Conservation (phyloP, 2,329 filamentous ascomycete genomes). For the Calycina herbarum region DNA sequence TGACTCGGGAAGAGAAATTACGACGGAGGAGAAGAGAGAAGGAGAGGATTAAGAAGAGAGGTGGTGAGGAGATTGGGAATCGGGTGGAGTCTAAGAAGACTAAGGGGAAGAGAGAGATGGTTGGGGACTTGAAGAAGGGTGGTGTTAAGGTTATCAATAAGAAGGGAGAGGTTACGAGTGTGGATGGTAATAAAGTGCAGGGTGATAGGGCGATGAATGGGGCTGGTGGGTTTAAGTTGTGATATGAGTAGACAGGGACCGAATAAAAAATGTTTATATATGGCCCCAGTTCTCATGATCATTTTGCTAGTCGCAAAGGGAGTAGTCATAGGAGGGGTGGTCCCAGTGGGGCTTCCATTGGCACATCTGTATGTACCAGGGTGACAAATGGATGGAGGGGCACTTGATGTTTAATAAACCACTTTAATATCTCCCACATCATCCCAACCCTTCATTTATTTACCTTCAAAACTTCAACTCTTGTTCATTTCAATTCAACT, state of each 20-base stretch:
- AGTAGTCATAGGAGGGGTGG: not conserved
- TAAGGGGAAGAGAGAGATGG: conserved; percentile 51
- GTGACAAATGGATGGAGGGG: not conserved
- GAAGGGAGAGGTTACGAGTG: conserved; percentile 80
- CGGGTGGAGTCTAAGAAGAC: conserved; percentile 59
- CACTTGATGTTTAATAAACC: not conserved
- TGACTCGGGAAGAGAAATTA: conserved; percentile 82
- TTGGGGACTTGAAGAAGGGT: conserved; percentile 69
- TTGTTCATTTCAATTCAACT: not conserved
- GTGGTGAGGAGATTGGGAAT: conserved; percentile 48
- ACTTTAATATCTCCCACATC: not conserved
- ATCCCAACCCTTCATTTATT: not conserved
- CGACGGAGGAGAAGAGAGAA: conserved; percentile 77
- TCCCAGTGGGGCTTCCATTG: not conserved
- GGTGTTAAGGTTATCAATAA: conserved; percentile 90
- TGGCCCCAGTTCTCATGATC: not conserved
- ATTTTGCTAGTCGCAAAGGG: not conserved
- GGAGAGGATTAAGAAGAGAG: conserved; percentile 75
- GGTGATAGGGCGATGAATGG: conserved; percentile 52
- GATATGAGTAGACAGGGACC: conserved; percentile 23
- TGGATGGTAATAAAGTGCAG: conserved; percentile 76
- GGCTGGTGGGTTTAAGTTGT: conserved; percentile 61
- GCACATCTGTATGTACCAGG: not conserved
- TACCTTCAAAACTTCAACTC: not conserved
- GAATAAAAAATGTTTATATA: conserved; percentile 2